Base-by-base conservation (phyloP, 306 rosid genomes). In the Abrus precatorius region DNA sequence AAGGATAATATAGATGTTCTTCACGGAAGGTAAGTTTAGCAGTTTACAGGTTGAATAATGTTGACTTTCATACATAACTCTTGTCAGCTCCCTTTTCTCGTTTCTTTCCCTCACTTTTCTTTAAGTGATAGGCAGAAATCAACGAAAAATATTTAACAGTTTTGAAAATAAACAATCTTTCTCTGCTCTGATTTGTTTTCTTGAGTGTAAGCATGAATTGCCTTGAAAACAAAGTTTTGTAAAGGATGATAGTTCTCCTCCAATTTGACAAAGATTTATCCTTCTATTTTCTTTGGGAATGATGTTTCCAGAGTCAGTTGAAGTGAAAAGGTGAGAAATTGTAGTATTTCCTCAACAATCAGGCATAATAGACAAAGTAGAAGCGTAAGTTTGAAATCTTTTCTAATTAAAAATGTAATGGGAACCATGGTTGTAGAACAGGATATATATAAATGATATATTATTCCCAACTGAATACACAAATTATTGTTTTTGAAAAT, bases 1-100 rank as follows among this genome's bases (percentile, higher is more conserved):
- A 93, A 93, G 82, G 93, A 96, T 55, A 10, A 89, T 60, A 87
- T 96, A 14, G 89, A 96, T 75, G 99, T 96, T 84, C 93, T 92
- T 90, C 99, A 96, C n/a, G 99, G 99, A 76, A 84, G 98, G 99
- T 96, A 66, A 9, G 48, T 54, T 14, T 44, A 20, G 54, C 43
- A 9, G 50, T 67, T 71, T 28, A 57, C 7, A 0, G 6, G 45
- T 73, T 34, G 12, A 53, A 68, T 55, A 33, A 55, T 59, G 52
- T 9, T 66, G 1, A 61, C 72, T 34, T 71, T 32, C 49, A 41
- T 54, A 11, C 32, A 34, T 61, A 32, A 41, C 63, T 60, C 38
- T 32, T 33, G 65, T 27, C 27, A 50, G 9, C 43, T 69, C 76
- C 36, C 38, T 49, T 12, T 14, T 80, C 55, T 63, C 74, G 11